Conservation (phyloP, 352 stramenopile genomes). For the Globisporangium emineosum region DNA sequence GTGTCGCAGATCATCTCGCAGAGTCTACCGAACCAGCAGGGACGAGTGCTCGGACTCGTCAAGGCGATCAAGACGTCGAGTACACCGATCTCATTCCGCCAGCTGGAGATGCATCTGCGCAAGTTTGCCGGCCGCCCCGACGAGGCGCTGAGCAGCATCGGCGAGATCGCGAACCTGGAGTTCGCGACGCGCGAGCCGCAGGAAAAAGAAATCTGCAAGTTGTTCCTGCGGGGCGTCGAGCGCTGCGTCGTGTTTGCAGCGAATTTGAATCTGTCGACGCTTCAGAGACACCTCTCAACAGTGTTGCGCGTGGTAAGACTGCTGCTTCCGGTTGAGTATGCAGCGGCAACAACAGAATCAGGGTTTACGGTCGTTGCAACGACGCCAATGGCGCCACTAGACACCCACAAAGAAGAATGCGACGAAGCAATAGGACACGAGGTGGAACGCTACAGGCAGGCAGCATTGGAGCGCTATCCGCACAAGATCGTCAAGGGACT, state of each 20-base stretch:
- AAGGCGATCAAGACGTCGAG: conserved; percentile 42
- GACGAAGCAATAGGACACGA: conserved; percentile 7
- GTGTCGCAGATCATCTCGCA: conserved; percentile 49
- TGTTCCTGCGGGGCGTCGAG: conserved; percentile 40
- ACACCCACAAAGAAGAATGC: neutral
- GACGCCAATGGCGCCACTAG: conserved; percentile 10
- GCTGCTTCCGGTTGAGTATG: neutral
- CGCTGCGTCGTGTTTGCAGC: conserved; percentile 62
- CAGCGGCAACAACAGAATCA: neutral
- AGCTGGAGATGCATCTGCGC: conserved; percentile 74
- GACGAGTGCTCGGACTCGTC: conserved; percentile 49
- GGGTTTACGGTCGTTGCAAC: conserved; percentile 23
- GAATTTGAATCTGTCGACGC: conserved; percentile 42
- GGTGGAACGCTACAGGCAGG: conserved; percentile 22
- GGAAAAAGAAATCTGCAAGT: conserved; percentile 39
- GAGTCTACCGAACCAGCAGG: conserved; percentile 74
- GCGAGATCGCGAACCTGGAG: conserved; percentile 53
- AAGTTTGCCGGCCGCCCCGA: conserved; percentile 65
- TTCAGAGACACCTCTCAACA: conserved; percentile 51
- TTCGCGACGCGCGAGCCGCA: conserved; percentile 41
- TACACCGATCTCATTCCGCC: conserved; percentile 65
- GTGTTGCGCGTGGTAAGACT: conserved; percentile 20
- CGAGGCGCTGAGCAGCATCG: conserved; percentile 52
- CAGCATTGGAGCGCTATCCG: conserved; percentile 37
- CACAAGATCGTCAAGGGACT: conserved; percentile 40